phyloP scores from a whole-genome alignment of 495 filamentous ascomycete genomes.

The Haplographium delicatum region DNA sequence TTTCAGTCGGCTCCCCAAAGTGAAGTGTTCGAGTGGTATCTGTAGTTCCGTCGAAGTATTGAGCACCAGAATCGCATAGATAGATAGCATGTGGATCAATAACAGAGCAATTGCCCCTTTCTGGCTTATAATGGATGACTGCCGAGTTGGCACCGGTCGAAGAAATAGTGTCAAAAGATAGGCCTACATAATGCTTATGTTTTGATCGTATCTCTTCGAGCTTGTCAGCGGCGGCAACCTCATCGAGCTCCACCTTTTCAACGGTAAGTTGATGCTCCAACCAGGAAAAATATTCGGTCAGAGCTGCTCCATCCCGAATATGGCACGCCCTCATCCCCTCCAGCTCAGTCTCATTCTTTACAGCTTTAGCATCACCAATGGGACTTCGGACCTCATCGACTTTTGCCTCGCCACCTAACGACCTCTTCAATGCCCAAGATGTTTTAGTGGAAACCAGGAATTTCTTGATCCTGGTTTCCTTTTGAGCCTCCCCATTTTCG shows the following conservation, averaged over 20 bases:
- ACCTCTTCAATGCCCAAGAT: constrained; percentile 88
- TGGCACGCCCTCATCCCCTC: constrained; percentile 94
- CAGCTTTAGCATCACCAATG: constrained; percentile 89
- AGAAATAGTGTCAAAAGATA: constrained; percentile 95
- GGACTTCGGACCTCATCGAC: constrained; percentile 86
- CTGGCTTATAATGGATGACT: constrained; percentile 95
- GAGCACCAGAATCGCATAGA: constrained; percentile 93
- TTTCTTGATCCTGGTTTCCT: constrained; percentile 48
- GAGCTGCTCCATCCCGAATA: constrained; percentile 86
- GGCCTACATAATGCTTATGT: constrained; percentile 77
- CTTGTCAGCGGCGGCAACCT: constrained; percentile 87
- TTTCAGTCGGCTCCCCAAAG: constrained; percentile 77
- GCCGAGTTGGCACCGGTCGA: constrained; percentile 93
- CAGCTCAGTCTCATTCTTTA: constrained; percentile 90
- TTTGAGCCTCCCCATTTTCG: constrained; percentile 17
- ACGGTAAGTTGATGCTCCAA: constrained; percentile 79
- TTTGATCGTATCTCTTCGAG: constrained; percentile 77
- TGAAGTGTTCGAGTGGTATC: constrained; percentile 94
- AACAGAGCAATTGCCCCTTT: constrained; percentile 70
- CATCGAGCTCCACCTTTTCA: constrained; percentile 71
- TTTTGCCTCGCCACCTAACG: constrained; percentile 80
- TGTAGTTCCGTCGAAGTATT: constrained; percentile 94
- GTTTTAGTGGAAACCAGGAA: constrained; percentile 84
- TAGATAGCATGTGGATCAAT: constrained; percentile 89
- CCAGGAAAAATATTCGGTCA: constrained; percentile 95